A percentile compares a stretch with the other conserved stretches of the same genome.
Evolutionary conservation across 2,329 filamentous ascomycete genomes (phyloP).

Genomic region (Colletotrichum salicis): DNA sequence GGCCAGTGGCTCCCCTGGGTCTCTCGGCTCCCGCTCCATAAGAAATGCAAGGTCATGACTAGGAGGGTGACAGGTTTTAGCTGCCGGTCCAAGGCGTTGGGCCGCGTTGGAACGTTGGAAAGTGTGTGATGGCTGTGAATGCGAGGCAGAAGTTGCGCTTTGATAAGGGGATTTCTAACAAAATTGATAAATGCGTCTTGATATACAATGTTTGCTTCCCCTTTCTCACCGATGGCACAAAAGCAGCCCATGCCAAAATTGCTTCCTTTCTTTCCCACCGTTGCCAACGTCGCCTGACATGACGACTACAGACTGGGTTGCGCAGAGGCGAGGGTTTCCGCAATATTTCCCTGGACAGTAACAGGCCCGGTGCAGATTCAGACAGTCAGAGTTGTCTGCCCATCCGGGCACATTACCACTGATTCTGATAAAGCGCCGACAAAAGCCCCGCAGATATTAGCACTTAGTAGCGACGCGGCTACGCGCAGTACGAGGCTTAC

Average conservation of each 20-base stretch:
- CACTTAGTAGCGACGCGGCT: not conserved
- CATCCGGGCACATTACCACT: not conserved
- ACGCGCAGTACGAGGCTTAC: not conserved
- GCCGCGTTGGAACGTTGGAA: not conserved
- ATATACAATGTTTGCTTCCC: not conserved
- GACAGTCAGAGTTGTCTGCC: not conserved
- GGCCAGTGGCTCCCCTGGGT: not conserved
- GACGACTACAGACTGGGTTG: not conserved
- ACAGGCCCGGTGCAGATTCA: not conserved
- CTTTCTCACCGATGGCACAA: not conserved
- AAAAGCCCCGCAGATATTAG: not conserved
- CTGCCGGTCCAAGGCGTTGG: not conserved
- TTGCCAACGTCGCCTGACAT: not conserved
- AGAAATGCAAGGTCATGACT: conserved; percentile 23
- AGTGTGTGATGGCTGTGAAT: not conserved
- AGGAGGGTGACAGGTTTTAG: conserved; percentile 3
- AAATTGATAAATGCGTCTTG: not conserved
- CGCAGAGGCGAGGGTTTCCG: not conserved
- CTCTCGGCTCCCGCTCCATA: not conserved
- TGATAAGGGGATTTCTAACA: not conserved
- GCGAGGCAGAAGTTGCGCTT: not conserved
- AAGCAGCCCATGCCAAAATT: not conserved
- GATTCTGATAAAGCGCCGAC: not conserved
- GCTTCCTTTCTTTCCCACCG: not conserved
- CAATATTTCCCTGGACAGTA: not conserved